Percentiles rank a stretch among this genome's conserved stretches.
These are phyloP conservation scores for Sporothrix mexicana DNA, from an alignment of 2,329 filamentous ascomycete species.

Conservation along the genomic window DNA sequence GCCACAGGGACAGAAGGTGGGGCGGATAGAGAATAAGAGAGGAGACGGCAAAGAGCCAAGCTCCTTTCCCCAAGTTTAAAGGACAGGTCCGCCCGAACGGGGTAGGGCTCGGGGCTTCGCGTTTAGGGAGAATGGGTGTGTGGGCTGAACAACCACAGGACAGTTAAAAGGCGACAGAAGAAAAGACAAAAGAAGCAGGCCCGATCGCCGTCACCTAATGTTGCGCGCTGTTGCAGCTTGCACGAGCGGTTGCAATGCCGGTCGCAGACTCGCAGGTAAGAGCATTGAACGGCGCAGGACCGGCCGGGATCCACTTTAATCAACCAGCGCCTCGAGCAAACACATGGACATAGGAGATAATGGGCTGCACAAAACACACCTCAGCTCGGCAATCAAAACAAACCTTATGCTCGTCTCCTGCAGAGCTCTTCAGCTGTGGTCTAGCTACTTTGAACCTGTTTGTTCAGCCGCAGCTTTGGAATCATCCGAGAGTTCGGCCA, in stretches of 20 bases:
- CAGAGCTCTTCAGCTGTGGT: neutral
- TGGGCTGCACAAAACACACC: neutral
- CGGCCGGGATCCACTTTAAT: neutral
- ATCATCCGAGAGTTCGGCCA: neutral
- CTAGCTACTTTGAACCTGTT: neutral
- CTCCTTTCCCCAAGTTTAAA: neutral
- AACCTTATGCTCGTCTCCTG: neutral
- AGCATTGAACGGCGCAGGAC: neutral
- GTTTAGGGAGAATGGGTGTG: neutral
- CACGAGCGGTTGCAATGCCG: neutral
- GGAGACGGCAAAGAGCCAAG: neutral
- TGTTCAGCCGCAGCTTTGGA: neutral
- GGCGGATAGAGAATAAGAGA: conserved; percentile 29
- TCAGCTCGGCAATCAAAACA: neutral
- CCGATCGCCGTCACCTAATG: too few relatives aligned
- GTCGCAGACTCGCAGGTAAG: too few relatives aligned
- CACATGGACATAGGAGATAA: neutral
- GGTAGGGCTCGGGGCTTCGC: conserved; percentile 20
- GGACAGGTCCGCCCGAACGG: neutral
- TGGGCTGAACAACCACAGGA: conserved; percentile 11
- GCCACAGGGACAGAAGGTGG: conserved; percentile 16
- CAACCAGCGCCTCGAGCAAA: neutral
- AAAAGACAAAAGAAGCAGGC: neutral
- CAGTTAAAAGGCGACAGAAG: neutral
- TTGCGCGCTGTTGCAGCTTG: neutral